Base-by-base conservation (phyloP, 2,329 filamentous ascomycete genomes). In the Bertia moriformis region DNA sequence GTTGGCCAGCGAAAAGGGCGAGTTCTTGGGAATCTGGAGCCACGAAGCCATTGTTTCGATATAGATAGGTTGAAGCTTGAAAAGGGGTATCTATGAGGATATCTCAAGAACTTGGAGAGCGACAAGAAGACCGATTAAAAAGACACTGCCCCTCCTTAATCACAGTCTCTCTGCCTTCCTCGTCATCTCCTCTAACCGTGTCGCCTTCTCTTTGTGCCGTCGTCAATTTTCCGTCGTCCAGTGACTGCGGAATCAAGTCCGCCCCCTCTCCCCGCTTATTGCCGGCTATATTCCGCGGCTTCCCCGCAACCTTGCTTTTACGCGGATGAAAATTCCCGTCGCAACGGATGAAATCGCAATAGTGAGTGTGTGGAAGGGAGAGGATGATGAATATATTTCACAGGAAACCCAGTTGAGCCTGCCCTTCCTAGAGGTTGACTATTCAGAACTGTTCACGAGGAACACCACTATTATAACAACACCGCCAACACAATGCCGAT, bases 1-100 rank as follows among this genome's bases (percentile, higher is more conserved):
- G 53, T 87, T 87, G 46, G 73, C 69, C 38, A 86, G 63, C 12
- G 81, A 84, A 59, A 87, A 87, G 50, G 77, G 74, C 41, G 71
- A 78, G 41, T 65, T 61, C 39, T 63, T 61, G 37, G 51, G 43
- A 20, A 43, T 42, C 5, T 47, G 43, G 5, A 54, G 48, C 52
- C 52, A 56, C 2, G 53, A 51, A 10, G 35, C 39, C 14, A 40
- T 20, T 42, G 48, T 47, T 18, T 12, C n/a, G 24, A 29, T 10
- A n/a, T 10, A 10, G 24, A n/a, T 29, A 29, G 24, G n/a, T n/a
- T n/a, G n/a, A n/a, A 29, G n/a, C 24, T 10, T 10, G 24, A 29
- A 29, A 29, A 29, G 10, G 24, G 24, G 24, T 29, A 29, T 29
- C 24, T 10, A 29, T n/a, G n/a, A 29, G 24, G 24, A 29, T 10